Conservation (phyloP, 495 filamentous ascomycete genomes). For the Clavariopsis aquatica region DNA sequence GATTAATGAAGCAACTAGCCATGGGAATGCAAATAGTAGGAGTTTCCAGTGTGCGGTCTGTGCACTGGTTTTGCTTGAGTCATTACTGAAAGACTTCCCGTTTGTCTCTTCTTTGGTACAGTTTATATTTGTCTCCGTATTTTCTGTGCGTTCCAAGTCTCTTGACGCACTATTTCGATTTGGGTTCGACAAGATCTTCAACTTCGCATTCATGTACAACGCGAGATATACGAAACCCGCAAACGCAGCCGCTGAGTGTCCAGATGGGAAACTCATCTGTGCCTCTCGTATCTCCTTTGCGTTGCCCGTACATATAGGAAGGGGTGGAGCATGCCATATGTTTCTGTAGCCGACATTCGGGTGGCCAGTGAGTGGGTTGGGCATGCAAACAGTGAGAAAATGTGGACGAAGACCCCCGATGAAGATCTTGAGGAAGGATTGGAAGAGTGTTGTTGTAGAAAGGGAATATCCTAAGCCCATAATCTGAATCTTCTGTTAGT, state of each 20-base stretch:
- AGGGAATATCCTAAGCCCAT: constrained; percentile 61
- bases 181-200: constrained; percentile 54
- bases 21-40: constrained; percentile 44
- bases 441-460: constrained; percentile 59
- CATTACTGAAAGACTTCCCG: too few species aligned
- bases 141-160: background rate
- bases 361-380: constrained; percentile 20
- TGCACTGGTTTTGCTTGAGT: too few species aligned
- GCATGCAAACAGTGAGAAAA: constrained; percentile 60
- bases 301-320: constrained; percentile 7
- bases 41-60: constrained; percentile 42
- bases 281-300: constrained; percentile 42
- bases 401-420: constrained; percentile 61
- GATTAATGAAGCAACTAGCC: constrained; percentile 42
- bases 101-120: background rate
- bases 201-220: constrained; percentile 67
- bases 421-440: constrained; percentile 57
- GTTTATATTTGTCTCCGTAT: background rate
- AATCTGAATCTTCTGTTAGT: constrained; percentile 40
- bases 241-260: constrained; percentile 61
- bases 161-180: background rate
- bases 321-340: background rate
- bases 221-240: constrained; percentile 58
- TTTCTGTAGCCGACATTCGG: background rate
- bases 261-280: constrained; percentile 62